A percentile compares a stretch with the other conserved stretches of the same genome.
phyloP scores from a whole-genome alignment of 2,329 filamentous ascomycete species.

The Aciculosporium take region DNA sequence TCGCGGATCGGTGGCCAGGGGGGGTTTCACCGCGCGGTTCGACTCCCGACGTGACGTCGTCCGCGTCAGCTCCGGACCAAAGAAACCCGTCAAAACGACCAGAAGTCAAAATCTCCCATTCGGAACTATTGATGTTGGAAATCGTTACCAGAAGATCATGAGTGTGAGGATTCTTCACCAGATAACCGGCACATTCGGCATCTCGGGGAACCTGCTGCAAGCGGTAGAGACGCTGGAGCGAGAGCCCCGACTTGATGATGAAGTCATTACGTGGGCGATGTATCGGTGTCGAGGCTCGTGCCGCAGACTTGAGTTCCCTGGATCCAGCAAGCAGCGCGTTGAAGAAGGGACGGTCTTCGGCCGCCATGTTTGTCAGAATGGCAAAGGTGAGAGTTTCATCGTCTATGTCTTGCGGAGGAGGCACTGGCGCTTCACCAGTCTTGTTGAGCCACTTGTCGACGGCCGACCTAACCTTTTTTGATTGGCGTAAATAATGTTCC shows the following conservation, averaged over 20 bases:
- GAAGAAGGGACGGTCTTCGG: constrained; percentile 65
- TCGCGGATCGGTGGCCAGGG: constrained; percentile 20
- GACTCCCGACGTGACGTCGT: constrained; percentile 27
- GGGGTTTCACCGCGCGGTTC: constrained; percentile 45
- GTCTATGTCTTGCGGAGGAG: constrained; percentile 76
- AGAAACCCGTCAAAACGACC: constrained; percentile 92
- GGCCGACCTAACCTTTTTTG: constrained; percentile 79
- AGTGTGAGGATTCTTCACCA: constrained; percentile 66
- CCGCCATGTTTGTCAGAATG: constrained; percentile 73
- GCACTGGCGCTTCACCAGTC: constrained; percentile 58
- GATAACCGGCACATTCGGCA: constrained; percentile 71
- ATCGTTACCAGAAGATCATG: constrained; percentile 81
- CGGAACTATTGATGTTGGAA: constrained; percentile 74
- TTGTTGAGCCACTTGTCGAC: constrained; percentile 82
- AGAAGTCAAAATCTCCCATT: constrained; percentile 92
- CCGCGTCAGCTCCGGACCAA: constrained; percentile 75
- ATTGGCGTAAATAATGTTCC: constrained; percentile 82
- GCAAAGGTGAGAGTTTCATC: constrained; percentile 90
- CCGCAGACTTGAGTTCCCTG: constrained; percentile 38
- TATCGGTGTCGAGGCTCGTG: constrained; percentile 54
- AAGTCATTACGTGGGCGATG: constrained; percentile 56
- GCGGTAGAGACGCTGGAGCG: constrained; percentile 75
- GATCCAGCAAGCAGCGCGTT: constrained; percentile 59
- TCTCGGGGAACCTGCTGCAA: constrained; percentile 61
- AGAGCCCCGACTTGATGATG: constrained; percentile 58